Base-by-base conservation (phyloP, 1,139 yeast genomes). In the Zygoascus hellenicus region DNA sequence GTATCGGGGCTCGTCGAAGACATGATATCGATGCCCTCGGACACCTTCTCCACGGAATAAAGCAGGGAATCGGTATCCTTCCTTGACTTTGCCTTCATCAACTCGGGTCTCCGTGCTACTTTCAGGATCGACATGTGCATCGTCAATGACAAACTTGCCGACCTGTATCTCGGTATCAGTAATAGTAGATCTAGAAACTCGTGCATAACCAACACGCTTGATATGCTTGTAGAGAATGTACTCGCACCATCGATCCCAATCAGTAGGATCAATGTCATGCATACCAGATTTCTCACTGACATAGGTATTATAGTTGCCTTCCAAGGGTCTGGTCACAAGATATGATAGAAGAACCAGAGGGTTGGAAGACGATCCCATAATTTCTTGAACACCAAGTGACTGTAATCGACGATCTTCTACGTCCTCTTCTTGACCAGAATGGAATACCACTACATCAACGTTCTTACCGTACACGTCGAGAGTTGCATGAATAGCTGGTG, bases 241-340 rank as follows among this genome's bases (percentile, higher is more conserved):
- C 68, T 92, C 95, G 70, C 98, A 92, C 98, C 98, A 92, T 69
- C 98, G 79, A 63, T 92, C 98, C 84, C 94, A 87, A 64, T 92
- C 98, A 9, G 84, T 74, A 45, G 90, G 83, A 63, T 92, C 98
- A 56, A 92, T 89, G 65, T 92, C 98, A 58, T 82, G 79, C 92
- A 92, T 87, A 41, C 96, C 83, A 1, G 94, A 81, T 56, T 72
- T 67, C 46, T 83, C 84, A 59, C 95, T 82, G 14, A 90, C 96
- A 65, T 88, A 89, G 1, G 90, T 89, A 66, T 87, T 81, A 71
- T 92, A 92, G 67, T 92, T 90, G 13, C 97, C 97, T 62, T 83
- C 77, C 32, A 78, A 71, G 14, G 97, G 97, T 43, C 76, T 78
- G 2, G 96, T 87, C 16, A 92, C 98, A 61, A 92, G 74, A 63